These are phyloP conservation scores for Pseudogymnoascus sp. DNA, from an alignment of 2,329 filamentous ascomycete genomes.

Conservation along the genomic window DNA sequence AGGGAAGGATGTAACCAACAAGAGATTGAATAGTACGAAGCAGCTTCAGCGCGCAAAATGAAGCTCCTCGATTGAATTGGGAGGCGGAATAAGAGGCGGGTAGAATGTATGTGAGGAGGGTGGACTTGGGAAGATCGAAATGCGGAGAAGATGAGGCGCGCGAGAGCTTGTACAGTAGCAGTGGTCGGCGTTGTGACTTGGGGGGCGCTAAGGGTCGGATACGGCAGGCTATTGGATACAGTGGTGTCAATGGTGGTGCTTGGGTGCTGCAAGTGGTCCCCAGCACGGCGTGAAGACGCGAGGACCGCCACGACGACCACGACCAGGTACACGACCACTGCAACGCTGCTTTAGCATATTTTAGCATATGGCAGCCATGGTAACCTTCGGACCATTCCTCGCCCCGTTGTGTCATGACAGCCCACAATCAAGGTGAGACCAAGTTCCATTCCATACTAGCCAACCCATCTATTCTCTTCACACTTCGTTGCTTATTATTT, in stretches of 20 bases:
- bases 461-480: neutral
- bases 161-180: slow-evolving; percentile 5
- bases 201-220: neutral
- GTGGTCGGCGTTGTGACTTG: neutral
- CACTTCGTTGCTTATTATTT: neutral
- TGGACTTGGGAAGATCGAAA: slow-evolving; percentile 6
- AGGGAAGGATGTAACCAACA: slow-evolving; percentile 12
- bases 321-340: neutral
- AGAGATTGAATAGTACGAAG: slow-evolving; percentile 7
- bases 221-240: neutral
- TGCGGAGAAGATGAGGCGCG: slow-evolving; percentile 10
- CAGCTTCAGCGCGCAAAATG: slow-evolving; percentile 1
- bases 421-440: slow-evolving; percentile 1
- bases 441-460: slow-evolving; percentile 1
- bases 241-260: neutral
- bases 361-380: neutral
- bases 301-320: neutral
- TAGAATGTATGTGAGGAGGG: neutral
- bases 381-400: neutral
- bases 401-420: slow-evolving; percentile 1
- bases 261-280: slow-evolving; percentile 1
- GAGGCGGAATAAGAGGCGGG: slow-evolving; percentile 5
- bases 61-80: slow-evolving; percentile 2
- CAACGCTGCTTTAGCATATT: neutral
- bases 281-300: neutral